phyloP scores from a whole-genome alignment of 768 basidiomycete genomes.

The Tricholoma hemisulphureum region DNA sequence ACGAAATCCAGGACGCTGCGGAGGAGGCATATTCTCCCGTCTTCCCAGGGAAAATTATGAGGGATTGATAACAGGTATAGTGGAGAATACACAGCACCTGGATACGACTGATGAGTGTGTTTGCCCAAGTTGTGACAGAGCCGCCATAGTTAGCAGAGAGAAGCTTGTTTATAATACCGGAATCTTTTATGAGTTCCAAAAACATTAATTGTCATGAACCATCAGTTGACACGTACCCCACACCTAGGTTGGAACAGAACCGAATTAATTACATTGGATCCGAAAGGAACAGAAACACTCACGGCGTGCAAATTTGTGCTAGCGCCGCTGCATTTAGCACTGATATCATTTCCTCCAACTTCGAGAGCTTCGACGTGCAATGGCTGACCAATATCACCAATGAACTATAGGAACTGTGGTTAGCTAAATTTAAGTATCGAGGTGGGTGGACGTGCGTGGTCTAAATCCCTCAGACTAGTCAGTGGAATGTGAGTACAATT shows the following conservation, averaged over 20 bases:
- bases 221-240: conserved; percentile 30
- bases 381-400: conserved; percentile 51
- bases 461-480: conserved; percentile 11
- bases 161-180: conserved; percentile 39
- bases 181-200: conserved; percentile 26
- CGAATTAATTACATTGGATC: too few relatives aligned
- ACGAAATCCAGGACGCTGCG: conserved; percentile 38
- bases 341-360: conserved; percentile 46
- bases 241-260: too few relatives aligned
- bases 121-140: conserved; percentile 40
- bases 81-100: conserved; percentile 23
- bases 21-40: conserved; percentile 30
- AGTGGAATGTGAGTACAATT: neutral
- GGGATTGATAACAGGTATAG: neutral
- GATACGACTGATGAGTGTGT: conserved; percentile 39
- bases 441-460: conserved; percentile 26
- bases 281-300: conserved; percentile 2
- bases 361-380: conserved; percentile 46
- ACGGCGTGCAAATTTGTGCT: conserved; percentile 46
- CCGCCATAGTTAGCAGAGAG: conserved; percentile 32
- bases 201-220: neutral
- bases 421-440: neutral
- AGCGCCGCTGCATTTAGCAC: conserved; percentile 37
- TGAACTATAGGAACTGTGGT: conserved; percentile 29
- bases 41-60: conserved; percentile 17